Base-by-base conservation (phyloP, 1,284 basidiomycete genomes). In the Austroboletus rostrupii region DNA sequence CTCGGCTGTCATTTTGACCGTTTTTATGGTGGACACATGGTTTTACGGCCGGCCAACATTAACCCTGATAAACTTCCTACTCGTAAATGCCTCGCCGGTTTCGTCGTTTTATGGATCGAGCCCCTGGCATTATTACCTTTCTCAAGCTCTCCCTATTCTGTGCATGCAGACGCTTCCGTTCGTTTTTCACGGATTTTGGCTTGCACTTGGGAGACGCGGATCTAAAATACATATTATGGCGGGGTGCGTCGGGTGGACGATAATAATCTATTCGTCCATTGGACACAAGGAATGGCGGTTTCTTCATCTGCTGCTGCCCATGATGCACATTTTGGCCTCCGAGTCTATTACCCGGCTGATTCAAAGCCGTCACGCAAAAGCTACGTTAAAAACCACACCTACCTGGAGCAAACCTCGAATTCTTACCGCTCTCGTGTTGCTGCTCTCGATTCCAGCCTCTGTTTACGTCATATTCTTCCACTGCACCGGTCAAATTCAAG, bases 271-370 rank as follows among this genome's bases (percentile, higher is more conserved):
- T 61, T 97, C 96, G 1, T 62, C 88, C 12, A 78, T 88, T 8
- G 83, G 87, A 2, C 92, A 97, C 70, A 99, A 98, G 60, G 97
- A 99, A 74, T 97, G 94, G 88, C 77, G 97, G 3, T 99, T 99
- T 70, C 72, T 99, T 4, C 96, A 98, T 59, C 94, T 95, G 0
- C 65, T 98, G 5, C 73, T 98, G 1, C 94, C 96, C 0, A 70
- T 92, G n/a, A 71, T 97, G 38, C 85, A 95, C 55, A 61, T 96
- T 21, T 78, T 97, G 49, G 87, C 90, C 23, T 74, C 92, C 0
- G 83, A 83, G 50, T 81, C 85, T 3, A 69, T 96, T 14, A 75
- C 85, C 37, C 77, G 82, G 49, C 53, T 76, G 13, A 74, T 64
- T 38, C 61, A 54, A 23, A 19, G 14, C 38, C 48, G 46, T 50